Base-by-base conservation (phyloP, 2,329 filamentous ascomycete genomes). In the Catunica adiposa region DNA sequence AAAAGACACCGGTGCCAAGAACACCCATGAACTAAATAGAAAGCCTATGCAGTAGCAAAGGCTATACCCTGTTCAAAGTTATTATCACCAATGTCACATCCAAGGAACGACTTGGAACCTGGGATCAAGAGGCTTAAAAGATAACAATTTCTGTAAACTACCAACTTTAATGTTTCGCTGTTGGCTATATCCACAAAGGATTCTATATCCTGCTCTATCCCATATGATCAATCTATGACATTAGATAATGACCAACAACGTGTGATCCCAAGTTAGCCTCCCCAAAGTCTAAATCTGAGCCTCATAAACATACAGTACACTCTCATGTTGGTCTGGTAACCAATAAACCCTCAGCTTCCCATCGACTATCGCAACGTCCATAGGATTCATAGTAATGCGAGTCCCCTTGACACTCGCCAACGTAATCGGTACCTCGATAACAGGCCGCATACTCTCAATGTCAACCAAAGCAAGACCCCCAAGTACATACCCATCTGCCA, bases 391-490 rank as follows among this genome's bases (percentile, higher is more conserved):
- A 6, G 73, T 74, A 59, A 75, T 61, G 5, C 68, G 59, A 1
- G 64, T 66, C 1, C 71, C 70, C 15, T 65, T 61, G 5, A 63
- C 66, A 47, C 68, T 72, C 52, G 65, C 62, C 60, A 74, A 63
- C 4, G 67, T 65, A 15, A 75, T 64, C 1, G 73, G 73, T 1
- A 75, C 64, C 60, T 76, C 72, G 17, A 66, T 67, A 29, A 75
- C 59, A 0, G 73, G 69, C 7, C 64, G 50, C 71, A 76, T 73
- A 0, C 67, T 70, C 51, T 67, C 62, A 15, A 69, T 63, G 53
- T 75, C 71, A 3, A 76, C 70, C 40, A 76, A 61, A 0, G 73
- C 72, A 20, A 75, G 59, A n/a, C 72, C 73, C 2, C 72, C 71
- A 1, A 76, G 62, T 3, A 60, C 64, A 42, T 66, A 63, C 3